These are phyloP conservation scores for Lepidium sativum DNA, from an alignment of 345 rosid species.

Conservation along the genomic window DNA sequence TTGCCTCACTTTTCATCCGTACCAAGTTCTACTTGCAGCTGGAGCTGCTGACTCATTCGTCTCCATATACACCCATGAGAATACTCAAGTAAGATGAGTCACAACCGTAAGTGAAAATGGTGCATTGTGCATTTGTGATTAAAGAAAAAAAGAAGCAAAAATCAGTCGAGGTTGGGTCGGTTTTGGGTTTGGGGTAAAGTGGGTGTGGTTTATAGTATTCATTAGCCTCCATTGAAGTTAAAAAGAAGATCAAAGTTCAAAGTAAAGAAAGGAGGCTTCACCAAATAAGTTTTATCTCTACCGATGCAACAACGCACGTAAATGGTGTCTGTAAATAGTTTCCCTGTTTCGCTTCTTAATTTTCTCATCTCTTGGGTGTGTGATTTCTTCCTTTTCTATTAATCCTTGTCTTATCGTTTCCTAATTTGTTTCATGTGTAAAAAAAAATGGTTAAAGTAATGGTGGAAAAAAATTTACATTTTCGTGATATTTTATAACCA, in stretches of 20 bases:
- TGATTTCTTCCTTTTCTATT: conserved; percentile 17
- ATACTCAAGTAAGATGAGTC: conserved; percentile 37
- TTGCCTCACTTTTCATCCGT: conserved; percentile 96
- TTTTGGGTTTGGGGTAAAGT: conserved; percentile 17
- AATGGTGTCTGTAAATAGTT: conserved; percentile 30
- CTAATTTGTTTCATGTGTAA: conserved; percentile 28
- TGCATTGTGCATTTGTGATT: conserved; percentile 2
- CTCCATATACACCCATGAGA: conserved; percentile 64
- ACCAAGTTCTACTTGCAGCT: conserved; percentile 80
- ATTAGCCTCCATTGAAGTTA: conserved; percentile 25
- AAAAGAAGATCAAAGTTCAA: conserved; percentile 4
- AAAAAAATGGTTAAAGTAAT: conserved; percentile 19
- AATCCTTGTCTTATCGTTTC: conserved; percentile 4
- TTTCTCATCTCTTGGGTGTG: conserved; percentile 18
- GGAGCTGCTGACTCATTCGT: conserved; percentile 87
- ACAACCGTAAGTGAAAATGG: not conserved
- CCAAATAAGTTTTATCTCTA: conserved; percentile 25
- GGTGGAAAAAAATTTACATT: conserved; percentile 12
- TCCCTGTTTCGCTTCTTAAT: not conserved
- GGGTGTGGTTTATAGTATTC: conserved; percentile 28
- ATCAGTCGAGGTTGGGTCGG: conserved; percentile 3
- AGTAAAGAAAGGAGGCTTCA: conserved; percentile 22
- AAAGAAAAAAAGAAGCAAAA: not conserved
- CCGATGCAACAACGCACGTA: conserved; percentile 15
- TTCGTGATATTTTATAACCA: too few relatives aligned